phyloP scores from a whole-genome alignment of 805 yeast genomes.

The Schwanniomyces occidentalis region DNA sequence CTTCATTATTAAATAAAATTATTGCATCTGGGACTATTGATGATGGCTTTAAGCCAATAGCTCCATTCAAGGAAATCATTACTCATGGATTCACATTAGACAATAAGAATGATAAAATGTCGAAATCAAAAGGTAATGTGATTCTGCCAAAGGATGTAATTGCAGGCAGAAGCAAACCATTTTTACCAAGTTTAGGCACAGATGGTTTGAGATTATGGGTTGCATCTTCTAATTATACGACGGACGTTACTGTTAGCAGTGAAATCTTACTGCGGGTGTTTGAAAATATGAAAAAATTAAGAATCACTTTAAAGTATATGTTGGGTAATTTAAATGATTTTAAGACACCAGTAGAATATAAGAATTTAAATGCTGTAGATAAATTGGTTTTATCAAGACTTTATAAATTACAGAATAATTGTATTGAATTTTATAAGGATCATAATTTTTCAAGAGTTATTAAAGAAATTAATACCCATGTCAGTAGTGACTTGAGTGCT shows the following conservation, averaged over 20 bases:
- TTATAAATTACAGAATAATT: constrained; percentile 42
- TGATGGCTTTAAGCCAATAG: constrained; percentile 26
- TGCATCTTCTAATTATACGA: constrained; percentile 83
- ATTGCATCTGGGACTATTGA: constrained; percentile 48
- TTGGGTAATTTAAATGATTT: constrained; percentile 71
- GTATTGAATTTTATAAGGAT: constrained; percentile 47
- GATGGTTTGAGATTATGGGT: constrained; percentile 92
- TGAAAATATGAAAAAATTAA: constrained; percentile 75
- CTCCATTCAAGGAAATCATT: constrained; percentile 72
- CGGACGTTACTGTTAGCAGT: constrained; percentile 75
- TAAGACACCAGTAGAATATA: constrained; percentile 33
- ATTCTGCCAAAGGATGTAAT: constrained; percentile 69
- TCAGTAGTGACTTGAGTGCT: constrained; percentile 76
- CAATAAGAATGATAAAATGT: constrained; percentile 85
- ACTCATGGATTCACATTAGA: constrained; percentile 96
- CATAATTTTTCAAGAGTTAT: constrained; percentile 72
- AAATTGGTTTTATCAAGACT: constrained; percentile 60
- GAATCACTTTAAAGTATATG: constrained; percentile 78
- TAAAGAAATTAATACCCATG: constrained; percentile 65
- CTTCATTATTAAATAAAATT: constrained; percentile 79
- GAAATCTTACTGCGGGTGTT: constrained; percentile 72
- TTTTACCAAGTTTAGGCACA: constrained; percentile 68
- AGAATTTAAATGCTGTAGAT: constrained; percentile 50
- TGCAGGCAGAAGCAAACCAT: constrained; percentile 50
- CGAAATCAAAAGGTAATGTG: constrained; percentile 86